Conservation (phyloP, 192 early-diverging fungal species). For the Gamsiella multidivaricata region DNA sequence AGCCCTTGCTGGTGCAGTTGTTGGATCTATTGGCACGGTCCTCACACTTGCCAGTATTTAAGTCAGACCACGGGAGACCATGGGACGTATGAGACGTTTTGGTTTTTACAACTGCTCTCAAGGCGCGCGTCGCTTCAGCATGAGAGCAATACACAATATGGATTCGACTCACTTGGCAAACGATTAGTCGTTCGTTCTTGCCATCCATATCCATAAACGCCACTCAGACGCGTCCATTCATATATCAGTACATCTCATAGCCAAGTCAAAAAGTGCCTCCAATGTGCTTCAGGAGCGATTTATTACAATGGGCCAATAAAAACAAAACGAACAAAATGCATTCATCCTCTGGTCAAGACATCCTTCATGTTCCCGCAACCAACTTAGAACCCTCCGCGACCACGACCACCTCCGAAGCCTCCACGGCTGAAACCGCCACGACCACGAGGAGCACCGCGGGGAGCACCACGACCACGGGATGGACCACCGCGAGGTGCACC, state of each 20-base stretch:
- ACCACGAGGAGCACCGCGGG: slow-evolving; percentile 63
- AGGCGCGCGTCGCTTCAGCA: too few relatives aligned
- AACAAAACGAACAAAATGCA: slow-evolving; percentile 10
- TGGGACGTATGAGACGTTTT: too few relatives aligned
- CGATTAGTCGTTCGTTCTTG: too few relatives aligned
- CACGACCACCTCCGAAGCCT: slow-evolving; percentile 60
- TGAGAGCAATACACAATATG: too few relatives aligned
- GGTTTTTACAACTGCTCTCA: too few relatives aligned
- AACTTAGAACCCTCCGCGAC: slow-evolving; percentile 56
- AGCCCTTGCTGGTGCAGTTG: slow-evolving; percentile 26
- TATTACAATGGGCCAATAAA: slow-evolving; percentile 18
- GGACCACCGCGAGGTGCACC: slow-evolving; percentile 49
- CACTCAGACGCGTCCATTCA: too few relatives aligned
- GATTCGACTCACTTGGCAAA: too few relatives aligned
- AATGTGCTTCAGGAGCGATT: background rate
- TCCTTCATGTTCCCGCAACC: slow-evolving; percentile 6
- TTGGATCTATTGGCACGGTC: slow-evolving; percentile 46
- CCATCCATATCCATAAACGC: too few relatives aligned
- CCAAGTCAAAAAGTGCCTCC: too few relatives aligned
- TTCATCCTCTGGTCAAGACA: too few relatives aligned
- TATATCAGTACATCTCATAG: too few relatives aligned
- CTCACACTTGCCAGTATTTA: slow-evolving; percentile 33
- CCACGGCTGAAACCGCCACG: slow-evolving; percentile 65
- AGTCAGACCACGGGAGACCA: background rate
- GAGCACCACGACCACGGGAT: slow-evolving; percentile 39